Evolutionary conservation across 805 yeast species (phyloP).

Genomic region (Lachancea fermentati): DNA sequence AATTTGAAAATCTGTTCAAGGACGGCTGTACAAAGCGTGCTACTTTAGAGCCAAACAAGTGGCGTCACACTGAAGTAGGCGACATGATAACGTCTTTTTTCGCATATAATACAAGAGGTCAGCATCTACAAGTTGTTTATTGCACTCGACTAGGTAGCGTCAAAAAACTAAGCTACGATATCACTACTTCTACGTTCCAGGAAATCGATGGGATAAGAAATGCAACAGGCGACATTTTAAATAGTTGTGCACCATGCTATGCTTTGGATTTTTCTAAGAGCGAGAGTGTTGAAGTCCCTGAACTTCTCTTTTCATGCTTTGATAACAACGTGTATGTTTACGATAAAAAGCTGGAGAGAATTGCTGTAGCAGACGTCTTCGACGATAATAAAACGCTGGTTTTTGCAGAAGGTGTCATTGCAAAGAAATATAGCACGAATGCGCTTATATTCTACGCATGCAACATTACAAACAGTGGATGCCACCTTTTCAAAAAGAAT

Average conservation of each 20-base stretch:
- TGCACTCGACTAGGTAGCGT: slow-evolving; percentile 17
- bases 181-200: slow-evolving; percentile 5
- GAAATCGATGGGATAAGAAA: slow-evolving; percentile 4
- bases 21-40: not conserved
- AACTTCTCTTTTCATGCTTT: slow-evolving; percentile 8
- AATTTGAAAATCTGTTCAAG: slow-evolving; percentile 11
- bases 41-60: slow-evolving; percentile 4
- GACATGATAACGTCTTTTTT: slow-evolving; percentile 12
- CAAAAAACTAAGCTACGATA: slow-evolving; percentile 12
- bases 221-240: slow-evolving; percentile 8
- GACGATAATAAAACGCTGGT: slow-evolving; percentile 3
- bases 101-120: slow-evolving; percentile 13
- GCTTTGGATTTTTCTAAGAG: not conserved
- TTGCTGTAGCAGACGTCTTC: slow-evolving; percentile 1
- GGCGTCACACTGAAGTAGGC: slow-evolving; percentile 9
- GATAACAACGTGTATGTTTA: slow-evolving; percentile 7
- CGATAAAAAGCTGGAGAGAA: slow-evolving; percentile 1
- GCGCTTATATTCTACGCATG: slow-evolving; percentile 9
- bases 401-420: slow-evolving; percentile 8
- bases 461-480: slow-evolving; percentile 19
- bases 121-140: slow-evolving; percentile 10
- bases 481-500: slow-evolving; percentile 17
- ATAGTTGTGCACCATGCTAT: slow-evolving; percentile 3
- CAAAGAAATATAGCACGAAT: slow-evolving; percentile 14
- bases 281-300: slow-evolving; percentile 4